These are phyloP conservation scores for Lachancea fermentati DNA, from an alignment of 805 yeast genomes.

Conservation along the genomic window DNA sequence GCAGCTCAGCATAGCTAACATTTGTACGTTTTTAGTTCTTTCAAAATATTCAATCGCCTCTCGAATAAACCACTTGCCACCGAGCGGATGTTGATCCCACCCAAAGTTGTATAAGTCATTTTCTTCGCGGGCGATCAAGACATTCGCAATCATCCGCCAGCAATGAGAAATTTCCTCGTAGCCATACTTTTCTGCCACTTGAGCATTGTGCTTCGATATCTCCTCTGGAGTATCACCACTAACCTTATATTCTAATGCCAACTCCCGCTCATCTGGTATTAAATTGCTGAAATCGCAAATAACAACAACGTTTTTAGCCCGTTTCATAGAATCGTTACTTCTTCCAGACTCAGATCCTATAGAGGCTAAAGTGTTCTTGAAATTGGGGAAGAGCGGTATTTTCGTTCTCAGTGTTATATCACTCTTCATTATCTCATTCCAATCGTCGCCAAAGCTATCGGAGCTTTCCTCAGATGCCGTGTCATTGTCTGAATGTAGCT, in stretches of 20 bases:
- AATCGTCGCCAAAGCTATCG: conserved; percentile 61
- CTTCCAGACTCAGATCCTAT: conserved; percentile 21
- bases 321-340: conserved; percentile 24
- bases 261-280: conserved; percentile 67
- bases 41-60: conserved; percentile 63
- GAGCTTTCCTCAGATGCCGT: conserved; percentile 35
- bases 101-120: conserved; percentile 36
- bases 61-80: conserved; percentile 58
- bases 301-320: conserved; percentile 49
- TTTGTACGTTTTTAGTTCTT: conserved; percentile 62
- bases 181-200: conserved; percentile 61
- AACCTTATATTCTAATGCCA: conserved; percentile 62
- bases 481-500: conserved; percentile 15
- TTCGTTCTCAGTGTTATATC: conserved; percentile 46
- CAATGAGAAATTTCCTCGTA: conserved; percentile 60
- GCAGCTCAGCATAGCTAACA: conserved; percentile 86
- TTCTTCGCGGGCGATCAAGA: conserved; percentile 28
- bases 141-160: conserved; percentile 56
- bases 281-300: conserved; percentile 61
- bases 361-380: conserved; percentile 23
- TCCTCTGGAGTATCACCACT: conserved; percentile 58
- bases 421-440: conserved; percentile 58
- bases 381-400: conserved; percentile 39
- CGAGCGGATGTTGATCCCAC: conserved; percentile 84
- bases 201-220: conserved; percentile 63